Evolutionary conservation across 345 rosid species (phyloP), one percentile per base, ranked within the genome.

Genomic region (Bruguiera sexangula): DNA sequence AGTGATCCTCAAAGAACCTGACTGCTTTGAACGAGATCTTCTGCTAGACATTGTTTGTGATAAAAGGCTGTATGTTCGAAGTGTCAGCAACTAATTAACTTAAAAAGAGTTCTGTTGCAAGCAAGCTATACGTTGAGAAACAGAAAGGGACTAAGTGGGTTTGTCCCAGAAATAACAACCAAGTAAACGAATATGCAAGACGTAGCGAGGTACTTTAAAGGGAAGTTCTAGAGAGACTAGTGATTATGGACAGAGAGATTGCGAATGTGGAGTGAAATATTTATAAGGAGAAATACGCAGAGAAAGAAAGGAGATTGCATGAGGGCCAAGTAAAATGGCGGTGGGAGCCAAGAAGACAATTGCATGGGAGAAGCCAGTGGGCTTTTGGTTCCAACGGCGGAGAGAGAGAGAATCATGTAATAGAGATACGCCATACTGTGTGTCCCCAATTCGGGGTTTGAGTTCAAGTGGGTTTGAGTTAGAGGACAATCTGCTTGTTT

Each of bases 11-110:
- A 96, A 82, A 77, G 46, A 75, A 30, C 83, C 84, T 37, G 94
- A 70, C 74, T 86, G 92, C 69, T 89, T 77, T 1, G 98, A 85
- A 66, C 88, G 86, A 52, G 98, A 89, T 83, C 97, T 89, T 82
- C 96, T 82, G 88, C 83, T 84, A 5, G 98, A 89, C 98, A 93
- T 93, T 79, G 63, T 83, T 20, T n/a, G 29, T 56, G 24, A 21
- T 3, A 3, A 24, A 56, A 56, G 16, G 60, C 26, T 21, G 29
- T 21, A 24, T 21, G 30, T 56, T 16, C 26, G 24, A 21, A 34
- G 15, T 26, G 72, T 72, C 66, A 66, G 70, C n/a, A 69, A 59
- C 8, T 27, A 32, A 73, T 21, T 59, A 13, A 18, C 27, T 21
- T 8, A 31, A 52, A 15, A 36, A 21, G 50, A n/a, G 26, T 37